A percentile compares a stretch with the other conserved stretches of the same genome.
Evolutionary conservation across 495 filamentous ascomycete genomes (phyloP).

Genomic region (Penicillium pulvis): DNA sequence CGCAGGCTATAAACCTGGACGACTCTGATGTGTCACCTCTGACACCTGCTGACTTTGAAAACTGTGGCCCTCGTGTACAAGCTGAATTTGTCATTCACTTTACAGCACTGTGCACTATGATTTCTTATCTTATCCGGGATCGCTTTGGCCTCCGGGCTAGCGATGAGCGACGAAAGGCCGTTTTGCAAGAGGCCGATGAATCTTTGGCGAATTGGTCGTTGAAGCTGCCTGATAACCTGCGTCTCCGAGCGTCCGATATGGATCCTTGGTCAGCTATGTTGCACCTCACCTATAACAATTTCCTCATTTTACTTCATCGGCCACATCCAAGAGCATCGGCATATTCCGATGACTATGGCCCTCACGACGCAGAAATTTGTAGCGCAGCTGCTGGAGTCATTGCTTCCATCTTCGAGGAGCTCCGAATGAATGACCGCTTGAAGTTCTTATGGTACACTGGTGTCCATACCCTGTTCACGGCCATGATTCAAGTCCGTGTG

Average conservation of each 20-base stretch:
- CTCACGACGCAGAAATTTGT: conserved; percentile 50
- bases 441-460: conserved; percentile 51
- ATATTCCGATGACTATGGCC: conserved; percentile 47
- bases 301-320: conserved; percentile 53
- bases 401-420: conserved; percentile 50
- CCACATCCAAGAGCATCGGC: conserved; percentile 48
- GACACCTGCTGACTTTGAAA: conserved; percentile 48
- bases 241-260: conserved; percentile 46
- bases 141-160: conserved; percentile 43
- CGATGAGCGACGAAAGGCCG: conserved; percentile 45
- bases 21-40: conserved; percentile 51
- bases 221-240: conserved; percentile 45
- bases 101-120: conserved; percentile 49
- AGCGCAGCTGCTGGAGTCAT: conserved; percentile 50
- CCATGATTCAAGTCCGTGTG: conserved; percentile 54
- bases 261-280: conserved; percentile 53
- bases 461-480: conserved; percentile 50
- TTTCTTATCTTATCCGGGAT: conserved; percentile 47
- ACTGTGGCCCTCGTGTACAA: conserved; percentile 45
- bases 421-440: conserved; percentile 51
- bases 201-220: conserved; percentile 50
- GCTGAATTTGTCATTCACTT: conserved; percentile 49
- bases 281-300: conserved; percentile 53
- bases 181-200: conserved; percentile 48
- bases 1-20: conserved; percentile 51